Evolutionary conservation across 805 yeast genomes (phyloP).

Genomic region (Nakazawaea holstii): DNA sequence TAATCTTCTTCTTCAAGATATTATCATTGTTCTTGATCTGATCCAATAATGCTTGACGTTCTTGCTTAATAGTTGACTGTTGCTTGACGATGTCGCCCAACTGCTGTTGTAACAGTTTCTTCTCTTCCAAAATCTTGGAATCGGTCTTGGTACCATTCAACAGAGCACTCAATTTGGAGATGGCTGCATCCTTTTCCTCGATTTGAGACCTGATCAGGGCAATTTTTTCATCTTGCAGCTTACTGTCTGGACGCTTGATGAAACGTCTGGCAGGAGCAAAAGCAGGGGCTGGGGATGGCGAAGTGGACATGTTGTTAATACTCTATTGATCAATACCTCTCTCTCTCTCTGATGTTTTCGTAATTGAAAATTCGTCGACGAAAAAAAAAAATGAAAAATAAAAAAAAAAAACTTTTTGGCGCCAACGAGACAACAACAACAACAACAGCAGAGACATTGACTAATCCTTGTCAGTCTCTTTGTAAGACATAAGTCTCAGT

Average conservation of each 20-base stretch:
- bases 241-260: constrained; percentile 72
- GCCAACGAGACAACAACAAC: no score
- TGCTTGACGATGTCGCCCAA: constrained; percentile 39
- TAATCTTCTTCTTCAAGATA: constrained; percentile 65
- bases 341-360: no score
- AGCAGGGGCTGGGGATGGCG: constrained; percentile 8
- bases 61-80: constrained; percentile 27
- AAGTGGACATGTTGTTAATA: background rate
- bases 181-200: constrained; percentile 52
- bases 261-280: constrained; percentile 35
- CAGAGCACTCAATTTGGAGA: constrained; percentile 47
- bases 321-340: background rate
- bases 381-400: no score
- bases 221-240: constrained; percentile 54
- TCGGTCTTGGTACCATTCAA: constrained; percentile 48
- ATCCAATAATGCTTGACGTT: constrained; percentile 36
- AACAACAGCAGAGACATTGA: no score
- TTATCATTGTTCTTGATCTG: constrained; percentile 70
- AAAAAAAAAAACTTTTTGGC: no score
- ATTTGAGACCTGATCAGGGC: constrained; percentile 53
- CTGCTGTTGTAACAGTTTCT: constrained; percentile 40
- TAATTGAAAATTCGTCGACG: no score
- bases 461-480: no score
- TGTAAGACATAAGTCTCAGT: no score
- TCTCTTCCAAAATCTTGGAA: constrained; percentile 45